Evolutionary conservation across 2,329 filamentous ascomycete genomes (phyloP), one percentile per base, ranked within the genome.

Genomic region (Fusarium albidum): DNA sequence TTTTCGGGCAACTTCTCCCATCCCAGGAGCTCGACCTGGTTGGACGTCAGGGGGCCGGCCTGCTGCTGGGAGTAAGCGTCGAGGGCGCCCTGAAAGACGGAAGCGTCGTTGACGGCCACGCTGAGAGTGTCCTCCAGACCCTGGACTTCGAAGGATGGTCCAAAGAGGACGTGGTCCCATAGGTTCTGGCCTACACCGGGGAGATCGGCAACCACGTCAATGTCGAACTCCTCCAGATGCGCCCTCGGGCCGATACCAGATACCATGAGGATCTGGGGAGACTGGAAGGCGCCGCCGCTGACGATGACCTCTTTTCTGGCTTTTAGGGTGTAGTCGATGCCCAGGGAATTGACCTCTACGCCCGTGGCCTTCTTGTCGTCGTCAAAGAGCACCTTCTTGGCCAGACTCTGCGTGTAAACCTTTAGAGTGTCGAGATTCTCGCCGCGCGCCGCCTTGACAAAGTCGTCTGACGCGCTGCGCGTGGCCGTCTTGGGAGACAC

Each of bases 361-460:
- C 76, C 76, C 0, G 68, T 75, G 0, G 77, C 79, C 39, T 67
- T 75, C 32, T 69, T 76, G 1, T 71, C 56, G 0, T 32, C 32
- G 42, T 77, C 61, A 38, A 82, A 83, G 0, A 80, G 18, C 1
- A 84, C 73, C 34, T 71, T 74, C 57, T 77, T 75, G 3, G 76
- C 80, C 5, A 76, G 66, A 0, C 78, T 79, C 5, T 71, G 49
- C 0, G 64, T 67, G 42, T 76, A 81, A 0, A 81, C 64, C 4
- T 66, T 74, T 4, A 81, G 66, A 8, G 72, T 67, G 0, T 68
- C 63, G n/a, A 63, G 59, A 1, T 63, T 52, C 26, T 61, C 56
- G 10, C 64, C 61, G 5, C 66, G 70, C 1, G 67, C 68, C 10
- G 44, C 21, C 34, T 67, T 63, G n/a, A 69, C 35, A 27, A 64